Percentiles rank a stretch among this genome's conserved stretches.
Evolutionary conservation across 768 basidiomycete species (phyloP).

Genomic region (Leccinum broughii): DNA sequence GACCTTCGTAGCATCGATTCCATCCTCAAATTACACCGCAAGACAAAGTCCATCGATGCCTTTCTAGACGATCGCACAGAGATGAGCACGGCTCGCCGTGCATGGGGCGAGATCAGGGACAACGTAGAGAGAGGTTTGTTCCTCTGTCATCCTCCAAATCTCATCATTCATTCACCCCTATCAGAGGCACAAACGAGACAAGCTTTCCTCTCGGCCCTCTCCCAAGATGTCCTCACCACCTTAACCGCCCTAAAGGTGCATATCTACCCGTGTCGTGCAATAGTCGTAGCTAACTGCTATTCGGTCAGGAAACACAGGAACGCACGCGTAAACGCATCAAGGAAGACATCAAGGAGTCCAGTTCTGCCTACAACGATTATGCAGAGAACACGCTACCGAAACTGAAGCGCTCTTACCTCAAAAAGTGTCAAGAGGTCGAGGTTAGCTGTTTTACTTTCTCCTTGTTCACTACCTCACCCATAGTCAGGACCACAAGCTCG

Average conservation of each 20-base stretch:
- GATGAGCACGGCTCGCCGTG: conserved; percentile 61
- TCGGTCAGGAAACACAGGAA: conserved; percentile 78
- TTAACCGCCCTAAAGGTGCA: conserved; percentile 66
- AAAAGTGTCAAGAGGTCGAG: conserved; percentile 88
- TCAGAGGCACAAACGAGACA: conserved; percentile 80
- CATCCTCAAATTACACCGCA: conserved; percentile 70
- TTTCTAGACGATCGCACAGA: conserved; percentile 73
- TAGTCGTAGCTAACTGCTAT: conserved; percentile 2
- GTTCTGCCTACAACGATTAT: conserved; percentile 76
- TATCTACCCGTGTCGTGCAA: background rate
- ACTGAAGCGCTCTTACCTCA: conserved; percentile 75
- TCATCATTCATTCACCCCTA: conserved; percentile 7
- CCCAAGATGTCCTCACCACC: conserved; percentile 70
- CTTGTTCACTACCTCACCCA: conserved; percentile 10
- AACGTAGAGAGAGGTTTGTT: conserved; percentile 75
- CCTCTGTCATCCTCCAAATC: background rate
- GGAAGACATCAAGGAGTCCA: conserved; percentile 84
- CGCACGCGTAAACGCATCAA: conserved; percentile 90
- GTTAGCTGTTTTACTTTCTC: conserved; percentile 39
- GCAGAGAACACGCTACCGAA: conserved; percentile 78
- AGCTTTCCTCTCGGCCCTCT: conserved; percentile 74
- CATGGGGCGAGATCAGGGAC: conserved; percentile 84
- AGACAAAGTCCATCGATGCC: conserved; percentile 66
- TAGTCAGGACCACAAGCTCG: conserved; percentile 62
- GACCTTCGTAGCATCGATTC: conserved; percentile 61